Conservation (phyloP, 2,329 filamentous ascomycete genomes). For the Dactylellina parvicollis region DNA sequence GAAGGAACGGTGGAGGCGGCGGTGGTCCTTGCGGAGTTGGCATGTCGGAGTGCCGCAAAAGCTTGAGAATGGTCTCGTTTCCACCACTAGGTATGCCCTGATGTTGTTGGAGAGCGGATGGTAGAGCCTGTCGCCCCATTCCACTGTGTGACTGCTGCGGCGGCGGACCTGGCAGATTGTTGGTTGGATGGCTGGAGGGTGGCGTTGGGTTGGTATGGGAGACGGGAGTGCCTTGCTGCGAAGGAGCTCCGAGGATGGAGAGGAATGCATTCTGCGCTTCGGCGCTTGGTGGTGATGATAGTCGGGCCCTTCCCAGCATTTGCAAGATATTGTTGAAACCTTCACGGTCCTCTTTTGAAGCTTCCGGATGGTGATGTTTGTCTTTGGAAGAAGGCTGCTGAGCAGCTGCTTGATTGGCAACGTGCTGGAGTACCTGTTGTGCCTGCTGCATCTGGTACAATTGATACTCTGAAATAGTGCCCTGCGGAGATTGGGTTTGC, state of each 20-base stretch:
- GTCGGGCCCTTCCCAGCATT: conserved; percentile 63
- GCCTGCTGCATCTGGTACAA: conserved; percentile 42
- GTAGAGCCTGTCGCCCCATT: conserved; percentile 15
- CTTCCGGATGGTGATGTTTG: conserved; percentile 57
- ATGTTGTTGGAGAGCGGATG: conserved; percentile 10
- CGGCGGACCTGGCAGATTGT: conserved; percentile 41
- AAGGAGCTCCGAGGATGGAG: conserved; percentile 42
- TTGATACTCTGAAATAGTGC: conserved; percentile 31
- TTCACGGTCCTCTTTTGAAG: conserved; percentile 64
- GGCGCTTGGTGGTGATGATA: conserved; percentile 45
- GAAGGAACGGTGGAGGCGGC: conserved; percentile 39
- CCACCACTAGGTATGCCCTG: conserved; percentile 18
- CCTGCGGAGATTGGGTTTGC: conserved; percentile 9
- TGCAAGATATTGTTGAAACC: conserved; percentile 66
- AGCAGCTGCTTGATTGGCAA: conserved; percentile 3
- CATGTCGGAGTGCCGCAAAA: conserved; percentile 50
- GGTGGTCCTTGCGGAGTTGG: conserved; percentile 49
- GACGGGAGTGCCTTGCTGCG: conserved; percentile 50
- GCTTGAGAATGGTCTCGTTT: conserved; percentile 49
- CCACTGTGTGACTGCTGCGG: conserved; percentile 14
- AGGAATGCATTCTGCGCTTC: conserved; percentile 46
- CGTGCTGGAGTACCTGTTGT: conserved; percentile 1
- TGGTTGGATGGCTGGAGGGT: conserved; percentile 39
- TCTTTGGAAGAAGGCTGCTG: conserved; percentile 55
- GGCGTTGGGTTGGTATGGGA: conserved; percentile 41